phyloP scores from a whole-genome alignment of 1,284 basidiomycete species.

The Boletellus sp. region DNA sequence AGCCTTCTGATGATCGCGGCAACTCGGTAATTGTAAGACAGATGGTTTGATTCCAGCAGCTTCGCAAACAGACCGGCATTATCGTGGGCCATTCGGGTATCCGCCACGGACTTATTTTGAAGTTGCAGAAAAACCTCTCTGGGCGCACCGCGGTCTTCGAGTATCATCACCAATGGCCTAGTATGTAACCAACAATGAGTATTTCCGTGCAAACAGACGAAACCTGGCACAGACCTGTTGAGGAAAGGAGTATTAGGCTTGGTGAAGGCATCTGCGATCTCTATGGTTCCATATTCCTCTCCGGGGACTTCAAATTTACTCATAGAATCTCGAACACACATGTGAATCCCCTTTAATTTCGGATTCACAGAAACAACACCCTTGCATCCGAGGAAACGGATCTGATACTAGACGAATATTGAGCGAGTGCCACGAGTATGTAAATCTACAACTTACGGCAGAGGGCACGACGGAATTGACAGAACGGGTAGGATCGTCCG shows the following conservation, averaged over 20 bases:
- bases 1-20: slow-evolving; percentile 49
- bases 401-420: slow-evolving; percentile 53
- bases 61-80: slow-evolving; percentile 44
- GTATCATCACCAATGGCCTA: slow-evolving; percentile 66
- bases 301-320: slow-evolving; percentile 61
- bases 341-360: slow-evolving; percentile 45
- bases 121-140: slow-evolving; percentile 52
- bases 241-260: slow-evolving; percentile 56
- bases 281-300: slow-evolving; percentile 53
- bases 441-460: slow-evolving; percentile 43
- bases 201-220: neutral
- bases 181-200: neutral
- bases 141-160: slow-evolving; percentile 62
- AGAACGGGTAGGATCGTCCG: slow-evolving; percentile 37
- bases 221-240: slow-evolving; percentile 48
- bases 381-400: slow-evolving; percentile 75
- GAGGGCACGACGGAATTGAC: slow-evolving; percentile 45
- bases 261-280: slow-evolving; percentile 64
- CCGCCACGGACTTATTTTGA: slow-evolving; percentile 51
- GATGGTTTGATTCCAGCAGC: slow-evolving; percentile 46
- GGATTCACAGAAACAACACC: slow-evolving; percentile 69
- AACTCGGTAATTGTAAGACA: slow-evolving; percentile 53
- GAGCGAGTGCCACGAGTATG: neutral
- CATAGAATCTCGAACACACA: slow-evolving; percentile 71
- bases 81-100: slow-evolving; percentile 54